phyloP scores from a whole-genome alignment of 2,329 filamentous ascomycete genomes.

The Cladosporium oxysporum region DNA sequence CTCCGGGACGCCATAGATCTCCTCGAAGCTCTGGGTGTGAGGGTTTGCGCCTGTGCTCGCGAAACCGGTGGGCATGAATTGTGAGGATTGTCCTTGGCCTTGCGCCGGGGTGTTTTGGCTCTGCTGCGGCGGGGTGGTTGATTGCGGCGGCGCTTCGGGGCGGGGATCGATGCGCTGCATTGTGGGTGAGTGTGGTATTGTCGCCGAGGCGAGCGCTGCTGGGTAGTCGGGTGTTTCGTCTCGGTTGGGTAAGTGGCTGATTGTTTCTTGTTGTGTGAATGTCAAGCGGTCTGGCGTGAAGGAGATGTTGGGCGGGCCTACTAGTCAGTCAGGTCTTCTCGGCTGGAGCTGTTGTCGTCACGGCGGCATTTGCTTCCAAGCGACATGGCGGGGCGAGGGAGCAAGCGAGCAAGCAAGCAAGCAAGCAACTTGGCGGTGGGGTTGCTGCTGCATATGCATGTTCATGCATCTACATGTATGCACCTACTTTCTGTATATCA shows the following conservation, averaged over 20 bases:
- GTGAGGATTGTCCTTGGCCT: constrained; percentile 15
- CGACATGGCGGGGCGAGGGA: background rate
- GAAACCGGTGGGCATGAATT: constrained; percentile 34
- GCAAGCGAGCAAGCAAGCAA: background rate
- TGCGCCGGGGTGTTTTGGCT: background rate
- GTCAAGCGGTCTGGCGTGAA: background rate
- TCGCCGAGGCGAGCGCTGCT: background rate
- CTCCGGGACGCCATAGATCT: constrained; percentile 97
- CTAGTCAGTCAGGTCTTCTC: background rate
- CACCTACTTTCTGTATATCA: background rate
- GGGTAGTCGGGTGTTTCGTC: background rate
- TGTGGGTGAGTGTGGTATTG: background rate
- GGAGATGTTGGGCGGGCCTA: background rate
- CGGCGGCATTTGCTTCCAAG: background rate
- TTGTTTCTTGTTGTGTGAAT: no score
- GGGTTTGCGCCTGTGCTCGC: constrained; percentile 33
- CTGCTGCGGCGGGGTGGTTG: constrained; percentile 20
- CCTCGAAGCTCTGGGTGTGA: constrained; percentile 81
- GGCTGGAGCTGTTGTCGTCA: constrained; percentile 4
- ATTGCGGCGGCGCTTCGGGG: constrained; percentile 25
- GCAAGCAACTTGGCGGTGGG: background rate
- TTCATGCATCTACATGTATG: no score
- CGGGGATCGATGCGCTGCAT: constrained; percentile 37
- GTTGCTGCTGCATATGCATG: background rate
- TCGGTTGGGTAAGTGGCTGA: background rate